A percentile compares a stretch with the other conserved stretches of the same genome.
Conservation (phyloP, 1,284 basidiomycete genomes). For the Cryptococcus sp. region DNA sequence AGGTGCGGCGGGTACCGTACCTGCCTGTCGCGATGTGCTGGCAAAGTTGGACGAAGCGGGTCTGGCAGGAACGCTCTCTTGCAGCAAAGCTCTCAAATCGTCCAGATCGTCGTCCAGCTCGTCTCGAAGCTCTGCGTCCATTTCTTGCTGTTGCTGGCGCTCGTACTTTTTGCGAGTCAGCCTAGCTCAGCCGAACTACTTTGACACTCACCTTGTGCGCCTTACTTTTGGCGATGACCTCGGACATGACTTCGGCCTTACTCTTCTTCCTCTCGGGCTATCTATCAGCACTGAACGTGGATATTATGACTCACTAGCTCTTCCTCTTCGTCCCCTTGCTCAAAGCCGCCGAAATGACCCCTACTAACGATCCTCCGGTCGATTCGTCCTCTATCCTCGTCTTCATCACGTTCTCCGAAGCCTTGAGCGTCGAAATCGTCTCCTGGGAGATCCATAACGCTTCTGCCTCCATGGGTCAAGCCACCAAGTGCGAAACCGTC, state of each 20-base stretch:
- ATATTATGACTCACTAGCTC: conserved; percentile 53
- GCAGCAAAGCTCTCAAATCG: conserved; percentile 75
- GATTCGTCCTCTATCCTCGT: conserved; percentile 67
- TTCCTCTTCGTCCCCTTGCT: conserved; percentile 63
- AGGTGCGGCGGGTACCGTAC: conserved; percentile 1
- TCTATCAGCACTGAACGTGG: conserved; percentile 3
- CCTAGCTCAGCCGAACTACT: neutral
- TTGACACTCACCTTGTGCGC: conserved; percentile 70
- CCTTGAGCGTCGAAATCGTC: conserved; percentile 86
- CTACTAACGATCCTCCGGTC: conserved; percentile 65
- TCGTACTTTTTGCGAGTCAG: conserved; percentile 60
- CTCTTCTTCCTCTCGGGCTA: conserved; percentile 80
- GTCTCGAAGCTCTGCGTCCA: conserved; percentile 82
- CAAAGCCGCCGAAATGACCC: conserved; percentile 84
- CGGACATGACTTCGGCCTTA: conserved; percentile 96
- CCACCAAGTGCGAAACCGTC: conserved; percentile 47
- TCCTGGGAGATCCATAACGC: conserved; percentile 63
- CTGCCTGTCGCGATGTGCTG: conserved; percentile 24
- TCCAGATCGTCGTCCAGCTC: conserved; percentile 88
- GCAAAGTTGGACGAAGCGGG: conserved; percentile 33
- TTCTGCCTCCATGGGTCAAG: conserved; percentile 91
- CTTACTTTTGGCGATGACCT: conserved; percentile 97
- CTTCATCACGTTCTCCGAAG: conserved; percentile 69
- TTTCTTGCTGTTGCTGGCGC: conserved; percentile 82
- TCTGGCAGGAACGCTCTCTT: conserved; percentile 58